These are phyloP conservation scores for Collybia sordida DNA, from an alignment of 768 basidiomycete species.

Conservation along the genomic window DNA sequence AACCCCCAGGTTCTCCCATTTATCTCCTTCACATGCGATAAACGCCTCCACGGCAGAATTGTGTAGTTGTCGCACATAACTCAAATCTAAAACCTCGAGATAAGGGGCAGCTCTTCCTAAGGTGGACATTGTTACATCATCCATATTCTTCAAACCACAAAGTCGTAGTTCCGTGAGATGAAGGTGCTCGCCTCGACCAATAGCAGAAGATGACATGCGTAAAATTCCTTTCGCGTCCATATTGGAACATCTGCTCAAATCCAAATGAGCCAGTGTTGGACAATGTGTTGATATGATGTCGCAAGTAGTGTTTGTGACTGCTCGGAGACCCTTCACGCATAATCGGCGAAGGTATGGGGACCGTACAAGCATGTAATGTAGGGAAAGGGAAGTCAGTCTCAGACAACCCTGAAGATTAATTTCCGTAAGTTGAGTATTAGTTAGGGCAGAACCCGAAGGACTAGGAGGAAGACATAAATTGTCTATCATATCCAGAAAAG, in stretches of 20 bases:
- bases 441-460: slow-evolving; percentile 28
- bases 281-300: slow-evolving; percentile 62
- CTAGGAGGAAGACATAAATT: slow-evolving; percentile 47
- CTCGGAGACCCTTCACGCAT: slow-evolving; percentile 64
- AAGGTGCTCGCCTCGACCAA: slow-evolving; percentile 46
- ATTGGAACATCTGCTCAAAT: slow-evolving; percentile 71
- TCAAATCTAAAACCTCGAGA: slow-evolving; percentile 80
- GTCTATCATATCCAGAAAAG: slow-evolving; percentile 53
- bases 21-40: slow-evolving; percentile 49
- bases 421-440: slow-evolving; percentile 66
- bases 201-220: slow-evolving; percentile 41
- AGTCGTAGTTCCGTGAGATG: slow-evolving; percentile 63
- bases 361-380: slow-evolving; percentile 67
- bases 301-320: slow-evolving; percentile 75
- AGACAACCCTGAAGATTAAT: slow-evolving; percentile 77
- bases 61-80: slow-evolving; percentile 67
- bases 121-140: slow-evolving; percentile 59
- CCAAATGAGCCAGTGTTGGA: slow-evolving; percentile 54
- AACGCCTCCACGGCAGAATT: slow-evolving; percentile 78
- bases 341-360: slow-evolving; percentile 60
- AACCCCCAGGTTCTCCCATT: slow-evolving; percentile 27
- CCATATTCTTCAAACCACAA: slow-evolving; percentile 62
- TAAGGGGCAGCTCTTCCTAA: slow-evolving; percentile 69
- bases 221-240: slow-evolving; percentile 66
- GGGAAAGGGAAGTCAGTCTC: slow-evolving; percentile 58